A percentile compares a stretch with the other conserved stretches of the same genome.
Evolutionary conservation across 2,329 filamentous ascomycete genomes (phyloP).

Genomic region (Alternaria incomplexa): DNA sequence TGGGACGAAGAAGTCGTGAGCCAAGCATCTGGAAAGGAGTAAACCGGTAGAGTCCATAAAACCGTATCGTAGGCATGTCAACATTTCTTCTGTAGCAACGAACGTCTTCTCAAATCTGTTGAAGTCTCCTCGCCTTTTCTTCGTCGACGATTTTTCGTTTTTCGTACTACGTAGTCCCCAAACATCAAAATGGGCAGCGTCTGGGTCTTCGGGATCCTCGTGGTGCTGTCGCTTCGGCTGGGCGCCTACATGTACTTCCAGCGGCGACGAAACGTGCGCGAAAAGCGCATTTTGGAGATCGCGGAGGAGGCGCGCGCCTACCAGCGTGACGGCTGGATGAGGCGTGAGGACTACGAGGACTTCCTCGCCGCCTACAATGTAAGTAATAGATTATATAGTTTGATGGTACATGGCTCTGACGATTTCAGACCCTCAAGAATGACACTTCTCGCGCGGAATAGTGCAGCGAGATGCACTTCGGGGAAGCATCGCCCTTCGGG

Average conservation of each 20-base stretch:
- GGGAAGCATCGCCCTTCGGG: too few relatives aligned
- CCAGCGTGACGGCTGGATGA: background rate
- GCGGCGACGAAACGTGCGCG: background rate
- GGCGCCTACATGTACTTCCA: background rate
- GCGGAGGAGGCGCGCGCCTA: background rate
- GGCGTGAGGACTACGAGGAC: background rate
- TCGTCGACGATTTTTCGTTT: background rate
- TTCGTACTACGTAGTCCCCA: background rate
- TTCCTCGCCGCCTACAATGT: background rate
- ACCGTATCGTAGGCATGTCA: background rate
- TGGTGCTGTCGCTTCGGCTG: background rate
- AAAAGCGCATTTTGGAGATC: background rate
- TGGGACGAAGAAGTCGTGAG: conserved; percentile 18
- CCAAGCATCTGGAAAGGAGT: background rate
- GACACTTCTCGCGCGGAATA: background rate
- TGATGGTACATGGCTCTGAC: too few relatives aligned
- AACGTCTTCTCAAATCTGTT: background rate
- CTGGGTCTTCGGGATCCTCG: background rate
- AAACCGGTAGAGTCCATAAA: background rate
- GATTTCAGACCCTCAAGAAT: too few relatives aligned
- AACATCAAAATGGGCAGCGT: background rate
- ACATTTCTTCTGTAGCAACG: background rate
- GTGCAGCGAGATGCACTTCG: background rate
- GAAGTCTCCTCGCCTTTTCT: background rate
- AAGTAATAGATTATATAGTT: background rate